Evolutionary conservation across 805 yeast genomes (phyloP).

Genomic region (Saturnispora serradocipensis): DNA sequence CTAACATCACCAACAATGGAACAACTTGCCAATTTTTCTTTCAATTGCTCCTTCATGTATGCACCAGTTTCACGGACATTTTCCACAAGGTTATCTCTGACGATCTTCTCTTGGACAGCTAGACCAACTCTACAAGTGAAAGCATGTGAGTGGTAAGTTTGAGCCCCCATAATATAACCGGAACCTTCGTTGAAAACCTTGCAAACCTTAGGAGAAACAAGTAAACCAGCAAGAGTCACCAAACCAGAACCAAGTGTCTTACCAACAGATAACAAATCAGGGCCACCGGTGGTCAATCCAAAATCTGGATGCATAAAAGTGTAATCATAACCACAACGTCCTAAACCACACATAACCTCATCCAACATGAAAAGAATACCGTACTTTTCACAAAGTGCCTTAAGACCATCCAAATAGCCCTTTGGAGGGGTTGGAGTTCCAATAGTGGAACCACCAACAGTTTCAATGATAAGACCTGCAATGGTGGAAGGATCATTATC

Average conservation of each 20-base stretch:
- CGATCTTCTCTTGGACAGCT: constrained; percentile 37
- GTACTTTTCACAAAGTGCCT: constrained; percentile 41
- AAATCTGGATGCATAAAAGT: constrained; percentile 26
- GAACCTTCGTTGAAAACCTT: constrained; percentile 31
- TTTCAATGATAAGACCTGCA: constrained; percentile 35
- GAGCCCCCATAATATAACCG: constrained; percentile 35
- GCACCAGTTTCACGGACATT: constrained; percentile 38
- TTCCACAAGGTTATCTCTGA: constrained; percentile 25
- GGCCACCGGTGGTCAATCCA: constrained; percentile 32
- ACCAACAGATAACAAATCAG: constrained; percentile 41
- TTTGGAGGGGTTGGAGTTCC: constrained; percentile 38
- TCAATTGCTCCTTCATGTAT: constrained; percentile 32
- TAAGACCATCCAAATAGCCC: constrained; percentile 38
- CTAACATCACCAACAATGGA: constrained; percentile 49
- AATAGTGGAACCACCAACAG: constrained; percentile 38
- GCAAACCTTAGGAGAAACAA: constrained; percentile 32
- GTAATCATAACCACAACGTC: constrained; percentile 41
- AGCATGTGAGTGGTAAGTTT: constrained; percentile 41
- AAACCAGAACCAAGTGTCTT: constrained; percentile 44
- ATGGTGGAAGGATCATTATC: constrained; percentile 37
- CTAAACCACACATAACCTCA: constrained; percentile 52
- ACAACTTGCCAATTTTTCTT: constrained; percentile 27
- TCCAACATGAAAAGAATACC: constrained; percentile 41
- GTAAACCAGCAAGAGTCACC: constrained; percentile 39
- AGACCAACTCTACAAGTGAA: constrained; percentile 38